Conservation (phyloP, 78 protist species). For the Creolimax fragrantissima region DNA sequence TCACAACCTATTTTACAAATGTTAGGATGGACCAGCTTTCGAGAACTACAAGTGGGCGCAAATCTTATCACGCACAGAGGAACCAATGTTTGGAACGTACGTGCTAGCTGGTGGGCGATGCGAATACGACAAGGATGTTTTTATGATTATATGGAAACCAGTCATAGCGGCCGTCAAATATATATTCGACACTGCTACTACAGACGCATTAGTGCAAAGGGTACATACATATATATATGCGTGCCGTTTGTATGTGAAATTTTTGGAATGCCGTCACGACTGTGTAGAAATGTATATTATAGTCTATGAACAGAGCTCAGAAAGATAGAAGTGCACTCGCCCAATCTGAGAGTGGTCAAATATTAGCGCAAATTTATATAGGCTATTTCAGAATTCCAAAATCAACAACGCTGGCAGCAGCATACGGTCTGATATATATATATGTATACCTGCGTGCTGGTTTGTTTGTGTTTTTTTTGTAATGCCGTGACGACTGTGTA, state of each 20-base stretch:
- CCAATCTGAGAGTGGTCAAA: too few species aligned
- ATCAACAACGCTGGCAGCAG: constrained; percentile 25
- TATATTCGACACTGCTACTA: constrained; percentile 21
- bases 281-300: too few species aligned
- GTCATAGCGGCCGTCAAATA: constrained; percentile 24
- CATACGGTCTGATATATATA: not conserved
- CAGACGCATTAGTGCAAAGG: not conserved
- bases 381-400: constrained; percentile 15
- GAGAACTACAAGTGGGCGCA: not conserved
- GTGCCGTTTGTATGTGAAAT: too few species aligned
- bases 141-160: constrained; percentile 21
- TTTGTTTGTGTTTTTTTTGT: too few species aligned
- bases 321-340: too few species aligned
- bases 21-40: not conserved
- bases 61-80: not conserved
- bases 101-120: not conserved
- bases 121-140: constrained; percentile 31
- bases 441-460: too few species aligned
- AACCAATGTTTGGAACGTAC: not conserved
- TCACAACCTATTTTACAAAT: not conserved
- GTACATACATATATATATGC: too few species aligned
- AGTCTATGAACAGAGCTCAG: too few species aligned
- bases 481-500: too few species aligned
- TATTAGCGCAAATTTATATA: too few species aligned
- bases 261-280: too few species aligned